These are phyloP conservation scores for Coffea canephora DNA, from an alignment of 257 asterid species.

Conservation along the genomic window DNA sequence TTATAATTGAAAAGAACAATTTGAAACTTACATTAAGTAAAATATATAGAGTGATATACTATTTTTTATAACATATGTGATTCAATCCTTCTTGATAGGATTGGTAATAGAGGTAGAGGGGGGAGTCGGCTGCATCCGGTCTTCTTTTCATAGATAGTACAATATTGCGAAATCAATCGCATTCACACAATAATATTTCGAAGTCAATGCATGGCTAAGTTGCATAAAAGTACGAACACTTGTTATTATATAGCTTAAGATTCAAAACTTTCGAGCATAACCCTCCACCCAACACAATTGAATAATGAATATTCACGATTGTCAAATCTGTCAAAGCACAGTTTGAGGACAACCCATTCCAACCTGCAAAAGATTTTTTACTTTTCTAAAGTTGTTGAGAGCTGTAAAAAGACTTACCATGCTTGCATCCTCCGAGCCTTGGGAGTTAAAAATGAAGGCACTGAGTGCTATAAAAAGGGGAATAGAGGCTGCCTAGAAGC, in stretches of 20 bases:
- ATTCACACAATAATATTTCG: conserved; percentile 9
- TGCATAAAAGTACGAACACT: neutral
- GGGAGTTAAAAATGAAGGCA: neutral
- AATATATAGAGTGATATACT: no score
- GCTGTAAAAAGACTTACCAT: neutral
- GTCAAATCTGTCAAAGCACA: no score
- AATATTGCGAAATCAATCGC: neutral
- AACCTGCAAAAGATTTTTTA: neutral
- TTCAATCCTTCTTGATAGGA: no score
- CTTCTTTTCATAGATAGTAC: neutral
- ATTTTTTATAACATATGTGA: no score
- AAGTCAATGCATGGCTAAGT: neutral
- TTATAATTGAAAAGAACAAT: no score
- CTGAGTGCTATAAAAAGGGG: conserved; percentile 18
- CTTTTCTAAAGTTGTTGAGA: neutral
- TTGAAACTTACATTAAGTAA: no score
- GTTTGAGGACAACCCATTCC: neutral
- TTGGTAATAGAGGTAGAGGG: no score
- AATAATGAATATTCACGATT: neutral
- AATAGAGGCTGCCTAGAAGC: neutral
- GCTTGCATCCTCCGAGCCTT: neutral
- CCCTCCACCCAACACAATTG: no score
- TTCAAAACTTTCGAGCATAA: no score
- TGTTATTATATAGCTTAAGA: neutral
- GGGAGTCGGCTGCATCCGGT: no score